Conservation (phyloP, 305 asterid genomes). For the Withania somnifera region DNA sequence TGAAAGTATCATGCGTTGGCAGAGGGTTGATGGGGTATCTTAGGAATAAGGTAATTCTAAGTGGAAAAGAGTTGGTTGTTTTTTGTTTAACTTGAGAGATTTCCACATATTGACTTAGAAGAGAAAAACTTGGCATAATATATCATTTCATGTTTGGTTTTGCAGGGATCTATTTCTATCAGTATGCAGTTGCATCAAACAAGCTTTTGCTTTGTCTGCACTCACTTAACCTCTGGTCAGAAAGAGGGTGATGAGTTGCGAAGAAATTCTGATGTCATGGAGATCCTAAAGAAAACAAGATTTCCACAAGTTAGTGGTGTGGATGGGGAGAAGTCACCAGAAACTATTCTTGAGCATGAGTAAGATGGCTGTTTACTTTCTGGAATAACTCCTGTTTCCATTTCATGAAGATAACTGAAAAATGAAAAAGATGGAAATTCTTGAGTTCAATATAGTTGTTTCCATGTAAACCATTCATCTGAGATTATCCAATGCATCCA, state of each 20-base stretch:
- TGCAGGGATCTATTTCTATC: slow-evolving; percentile 25
- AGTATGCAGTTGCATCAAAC: slow-evolving; percentile 23
- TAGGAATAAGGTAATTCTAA: slow-evolving; percentile 17
- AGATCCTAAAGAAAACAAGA: slow-evolving; percentile 22
- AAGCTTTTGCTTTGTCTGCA: slow-evolving; percentile 25
- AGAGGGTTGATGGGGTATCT: slow-evolving; percentile 27
- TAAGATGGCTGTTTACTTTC: slow-evolving; percentile 6
- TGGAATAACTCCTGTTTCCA: neutral
- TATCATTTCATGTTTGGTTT: neutral
- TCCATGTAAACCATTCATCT: neutral
- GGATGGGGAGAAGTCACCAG: slow-evolving; percentile 14
- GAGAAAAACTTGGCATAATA: neutral
- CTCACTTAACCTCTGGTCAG: slow-evolving; percentile 25
- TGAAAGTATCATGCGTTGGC: slow-evolving; percentile 25
- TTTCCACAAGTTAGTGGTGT: slow-evolving; percentile 16
- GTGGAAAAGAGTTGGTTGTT: neutral
- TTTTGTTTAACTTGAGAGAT: neutral
- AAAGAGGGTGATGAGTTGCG: slow-evolving; percentile 24
- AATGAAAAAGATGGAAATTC: neutral
- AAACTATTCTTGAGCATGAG: slow-evolving; percentile 24
- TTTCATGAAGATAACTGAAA: neutral
- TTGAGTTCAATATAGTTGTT: neutral
- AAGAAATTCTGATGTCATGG: slow-evolving; percentile 25
- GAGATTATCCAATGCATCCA: neutral
- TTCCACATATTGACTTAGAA: neutral